Conservation (phyloP, 2,329 filamentous ascomycete species). For the Annulohypoxylon truncatum region DNA sequence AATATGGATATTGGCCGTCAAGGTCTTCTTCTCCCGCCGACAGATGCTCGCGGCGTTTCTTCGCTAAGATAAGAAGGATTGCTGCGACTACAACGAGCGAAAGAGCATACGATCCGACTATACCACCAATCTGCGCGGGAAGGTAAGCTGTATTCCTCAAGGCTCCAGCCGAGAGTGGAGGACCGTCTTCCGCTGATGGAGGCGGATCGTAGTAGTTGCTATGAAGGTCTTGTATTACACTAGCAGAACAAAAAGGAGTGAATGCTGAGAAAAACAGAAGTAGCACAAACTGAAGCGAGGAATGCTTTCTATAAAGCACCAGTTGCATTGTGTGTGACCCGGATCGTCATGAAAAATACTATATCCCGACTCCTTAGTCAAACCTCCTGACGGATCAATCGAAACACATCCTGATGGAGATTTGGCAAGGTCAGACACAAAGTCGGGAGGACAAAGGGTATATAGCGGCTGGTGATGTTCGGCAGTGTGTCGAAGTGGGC, state of each 20-base stretch:
- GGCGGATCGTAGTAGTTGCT: slow-evolving; percentile 64
- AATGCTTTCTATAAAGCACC: slow-evolving; percentile 49
- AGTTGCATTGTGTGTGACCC: slow-evolving; percentile 51
- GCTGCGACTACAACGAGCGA: slow-evolving; percentile 79
- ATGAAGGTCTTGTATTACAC: slow-evolving; percentile 43
- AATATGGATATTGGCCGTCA: slow-evolving; percentile 50
- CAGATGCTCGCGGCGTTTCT: slow-evolving; percentile 64
- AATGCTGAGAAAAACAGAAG: slow-evolving; percentile 44
- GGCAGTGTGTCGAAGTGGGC: slow-evolving; percentile 56
- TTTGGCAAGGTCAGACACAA: slow-evolving; percentile 57
- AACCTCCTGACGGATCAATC: slow-evolving; percentile 59
- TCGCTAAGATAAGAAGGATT: slow-evolving; percentile 70
- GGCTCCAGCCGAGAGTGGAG: slow-evolving; percentile 68
- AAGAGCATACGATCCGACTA: slow-evolving; percentile 84
- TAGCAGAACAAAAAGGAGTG: slow-evolving; percentile 46
- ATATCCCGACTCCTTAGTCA: slow-evolving; percentile 46
- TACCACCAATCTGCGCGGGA: slow-evolving; percentile 83
- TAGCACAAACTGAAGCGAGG: slow-evolving; percentile 44
- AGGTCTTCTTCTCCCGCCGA: slow-evolving; percentile 64
- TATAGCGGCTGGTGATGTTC: slow-evolving; percentile 68
- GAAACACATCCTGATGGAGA: slow-evolving; percentile 65
- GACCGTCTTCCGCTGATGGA: slow-evolving; percentile 69
- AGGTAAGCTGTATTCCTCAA: slow-evolving; percentile 73
- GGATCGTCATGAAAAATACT: slow-evolving; percentile 47
- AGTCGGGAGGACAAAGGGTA: slow-evolving; percentile 62